These are phyloP conservation scores for Penicillium waksmanii DNA, from an alignment of 495 filamentous ascomycete genomes.

Conservation along the genomic window DNA sequence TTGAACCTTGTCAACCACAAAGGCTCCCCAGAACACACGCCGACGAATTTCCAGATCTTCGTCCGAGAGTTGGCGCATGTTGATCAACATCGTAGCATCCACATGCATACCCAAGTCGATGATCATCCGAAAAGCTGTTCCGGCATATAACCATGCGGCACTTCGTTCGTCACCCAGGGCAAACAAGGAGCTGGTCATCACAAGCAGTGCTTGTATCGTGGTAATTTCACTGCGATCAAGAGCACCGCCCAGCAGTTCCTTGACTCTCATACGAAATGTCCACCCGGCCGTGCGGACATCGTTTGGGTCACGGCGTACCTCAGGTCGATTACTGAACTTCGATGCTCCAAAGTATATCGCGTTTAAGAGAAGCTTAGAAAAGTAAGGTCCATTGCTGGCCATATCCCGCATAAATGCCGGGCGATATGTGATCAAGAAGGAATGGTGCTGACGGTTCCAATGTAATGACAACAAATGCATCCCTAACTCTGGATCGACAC, in stretches of 20 bases:
- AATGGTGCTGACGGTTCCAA: conserved; percentile 45
- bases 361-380: conserved; percentile 44
- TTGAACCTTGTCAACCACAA: conserved; percentile 44
- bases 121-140: conserved; percentile 40
- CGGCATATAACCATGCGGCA: conserved; percentile 44
- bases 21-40: conserved; percentile 48
- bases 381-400: conserved; percentile 41
- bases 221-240: conserved; percentile 35
- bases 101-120: conserved; percentile 47
- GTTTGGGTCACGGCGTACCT: conserved; percentile 35
- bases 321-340: conserved; percentile 34
- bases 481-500: conserved; percentile 41
- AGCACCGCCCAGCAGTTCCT: conserved; percentile 31
- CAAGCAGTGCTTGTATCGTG: conserved; percentile 33
- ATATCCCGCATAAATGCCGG: conserved; percentile 48
- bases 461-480: conserved; percentile 45
- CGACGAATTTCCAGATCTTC: conserved; percentile 46
- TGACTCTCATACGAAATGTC: conserved; percentile 33
- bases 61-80: conserved; percentile 23
- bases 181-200: conserved; percentile 36
- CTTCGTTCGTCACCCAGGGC: conserved; percentile 31
- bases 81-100: conserved; percentile 23
- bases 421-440: conserved; percentile 39
- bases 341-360: conserved; percentile 44
- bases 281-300: conserved; percentile 30